Evolutionary conservation across 805 yeast genomes (phyloP), one percentile per base, ranked within the genome.

Genomic region (Candida parachauliodes): DNA sequence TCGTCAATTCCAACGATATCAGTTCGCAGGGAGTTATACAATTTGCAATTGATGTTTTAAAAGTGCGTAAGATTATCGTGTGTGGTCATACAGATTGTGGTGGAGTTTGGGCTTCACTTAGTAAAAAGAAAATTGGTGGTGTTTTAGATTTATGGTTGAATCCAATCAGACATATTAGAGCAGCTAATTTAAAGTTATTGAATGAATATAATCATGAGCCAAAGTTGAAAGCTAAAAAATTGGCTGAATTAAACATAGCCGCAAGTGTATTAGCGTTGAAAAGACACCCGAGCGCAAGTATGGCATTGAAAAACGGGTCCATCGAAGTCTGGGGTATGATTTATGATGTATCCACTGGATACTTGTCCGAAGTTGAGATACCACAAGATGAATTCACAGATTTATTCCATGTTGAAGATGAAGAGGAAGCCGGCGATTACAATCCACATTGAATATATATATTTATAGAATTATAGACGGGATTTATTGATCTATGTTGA

Each of bases 71-170:
- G 54, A 79, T 89, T 36, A 73, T 89, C 39, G 83, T 89, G 5
- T 86, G 96, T 62, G 98, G 97, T 3, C 98, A 89, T 62, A 83
- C 93, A 22, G 95, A 87, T 59, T 89, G 98, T 70, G 96, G 96
- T 34, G 97, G 96, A 21, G 78, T 87, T 35, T 79, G 85, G 78
- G 88, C 95, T 16, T 79, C 88, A 7, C 62, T 89, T 33, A 71
- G 81, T 2, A 69, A 76, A 41, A 76, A 79, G 50, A 73, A 73
- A 48, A 68, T 81, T 23, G 88, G 88, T 23, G 80, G 83, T 20
- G 76, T 76, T 8, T 64, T 89, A 48, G 87, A 81, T 50, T 79
- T 78, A 36, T 83, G 89, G 89, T 68, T 83, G 39, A 72, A 68
- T 49, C 82, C 74, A 50, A 80, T 67, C 68, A 83, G 80, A 50